Evolutionary conservation across 2,329 filamentous ascomycete genomes (phyloP), one percentile per base, ranked within the genome.

Genomic region (Magnaporthiopsis incrustans): DNA sequence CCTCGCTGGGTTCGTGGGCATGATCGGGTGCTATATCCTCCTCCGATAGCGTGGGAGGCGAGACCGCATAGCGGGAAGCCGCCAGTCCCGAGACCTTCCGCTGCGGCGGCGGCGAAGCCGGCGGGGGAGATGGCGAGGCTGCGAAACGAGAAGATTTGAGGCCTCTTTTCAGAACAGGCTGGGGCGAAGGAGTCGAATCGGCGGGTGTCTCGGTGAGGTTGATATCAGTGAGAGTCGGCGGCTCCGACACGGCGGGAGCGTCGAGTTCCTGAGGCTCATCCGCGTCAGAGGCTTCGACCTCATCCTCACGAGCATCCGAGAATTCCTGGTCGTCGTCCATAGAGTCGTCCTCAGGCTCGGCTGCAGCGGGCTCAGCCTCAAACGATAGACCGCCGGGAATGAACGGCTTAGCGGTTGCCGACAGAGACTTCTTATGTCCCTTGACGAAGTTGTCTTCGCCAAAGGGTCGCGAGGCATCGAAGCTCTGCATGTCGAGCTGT

Each of bases 371-470:
- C 58, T 44, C 69, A 67, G 1, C 70, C 69, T 33, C 71, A 65
- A 53, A 71, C 69, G 66, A 74, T 65, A 68, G 68, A 12, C 71
- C 75, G 25, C 78, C 76, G 18, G 83, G 82, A 5, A 79, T 82
- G 72, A 95, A 96, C 0, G 89, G 82, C 69, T 85, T 85, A 0
- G 90, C 89, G 22, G 85, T 82, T 4, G 89, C 88, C 50, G 90
- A 93, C 30, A 93, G 78, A 5, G 86, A 86, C 68, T 82, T 82
- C 68, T 79, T 79, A 71, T 84, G 77, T 63, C 78, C 73, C 64
- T 78, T 78, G 67, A 76, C 71, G 69, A 81, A 76, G 12, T 65
- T 69, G 22, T 78, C 77, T 2, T 81, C 78, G 15, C 77, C 78
- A 66, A 82, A 81, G 1, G 81, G 80, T 32, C 78, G 77, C 2